Conservation (phyloP, 2,329 filamentous ascomycete species). For the Verticillium nonalfalfae region DNA sequence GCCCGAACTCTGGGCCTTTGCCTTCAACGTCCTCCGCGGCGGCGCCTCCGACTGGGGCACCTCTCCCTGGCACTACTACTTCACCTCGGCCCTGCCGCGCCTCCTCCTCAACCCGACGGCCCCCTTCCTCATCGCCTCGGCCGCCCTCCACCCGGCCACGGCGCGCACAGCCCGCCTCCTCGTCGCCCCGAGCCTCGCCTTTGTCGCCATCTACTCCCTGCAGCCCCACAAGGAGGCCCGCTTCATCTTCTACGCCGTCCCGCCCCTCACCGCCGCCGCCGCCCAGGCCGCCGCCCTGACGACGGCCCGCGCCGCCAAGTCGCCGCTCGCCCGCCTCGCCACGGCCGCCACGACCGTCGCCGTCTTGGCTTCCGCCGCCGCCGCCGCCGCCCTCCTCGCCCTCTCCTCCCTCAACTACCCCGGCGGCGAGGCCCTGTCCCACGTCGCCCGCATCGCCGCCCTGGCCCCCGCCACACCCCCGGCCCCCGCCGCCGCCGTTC, state of each 20-base stretch:
- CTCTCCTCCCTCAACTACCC: constrained; percentile 91
- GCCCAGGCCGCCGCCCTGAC: constrained; percentile 68
- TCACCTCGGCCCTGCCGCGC: constrained; percentile 71
- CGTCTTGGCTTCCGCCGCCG: constrained; percentile 50
- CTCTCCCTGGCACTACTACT: constrained; percentile 82
- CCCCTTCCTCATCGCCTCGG: constrained; percentile 47
- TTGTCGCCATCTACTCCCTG: constrained; percentile 73
- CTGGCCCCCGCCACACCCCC: constrained; percentile 16
- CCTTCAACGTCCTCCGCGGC: constrained; percentile 83
- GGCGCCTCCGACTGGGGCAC: constrained; percentile 84
- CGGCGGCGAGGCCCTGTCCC: constrained; percentile 69
- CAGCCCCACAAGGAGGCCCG: constrained; percentile 95
- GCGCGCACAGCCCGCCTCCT: constrained; percentile 37
- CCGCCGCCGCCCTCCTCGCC: constrained; percentile 62
- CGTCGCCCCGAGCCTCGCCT: constrained; percentile 62
- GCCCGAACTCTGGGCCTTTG: constrained; percentile 86
- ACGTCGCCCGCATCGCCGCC: constrained; percentile 36
- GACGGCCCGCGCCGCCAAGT: constrained; percentile 60
- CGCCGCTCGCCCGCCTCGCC: constrained; percentile 36
- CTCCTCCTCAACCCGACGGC: constrained; percentile 75
- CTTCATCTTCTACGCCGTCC: constrained; percentile 86
- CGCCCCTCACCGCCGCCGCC: constrained; percentile 71
- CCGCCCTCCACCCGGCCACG: constrained; percentile 42
- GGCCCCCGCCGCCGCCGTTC: constrained; percentile 37
- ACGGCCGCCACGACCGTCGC: constrained; percentile 49